Conservation (phyloP, 2,329 filamentous ascomycete genomes). For the Diaporthe vaccinii region DNA sequence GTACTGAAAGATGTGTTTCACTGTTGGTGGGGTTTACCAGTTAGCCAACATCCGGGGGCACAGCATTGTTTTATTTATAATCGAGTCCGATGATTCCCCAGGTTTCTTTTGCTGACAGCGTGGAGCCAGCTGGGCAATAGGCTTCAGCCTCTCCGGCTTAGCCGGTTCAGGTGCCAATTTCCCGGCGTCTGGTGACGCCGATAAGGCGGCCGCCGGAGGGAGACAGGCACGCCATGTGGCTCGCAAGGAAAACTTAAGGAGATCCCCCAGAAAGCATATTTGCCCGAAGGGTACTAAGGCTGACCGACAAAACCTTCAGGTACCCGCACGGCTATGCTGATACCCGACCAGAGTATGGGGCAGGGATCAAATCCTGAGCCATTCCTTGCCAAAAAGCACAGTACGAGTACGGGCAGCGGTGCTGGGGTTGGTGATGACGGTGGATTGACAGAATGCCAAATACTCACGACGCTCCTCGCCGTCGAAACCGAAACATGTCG, state of each 20-base stretch:
- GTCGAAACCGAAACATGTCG: conserved; percentile 36
- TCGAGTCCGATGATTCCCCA: background rate
- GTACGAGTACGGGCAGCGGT: conserved; percentile 3
- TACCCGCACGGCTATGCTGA: conserved; percentile 41
- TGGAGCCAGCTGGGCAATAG: conserved; percentile 38
- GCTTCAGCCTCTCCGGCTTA: conserved; percentile 39
- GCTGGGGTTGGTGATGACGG: background rate
- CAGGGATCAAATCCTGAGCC: conserved; percentile 36
- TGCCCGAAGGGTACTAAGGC: conserved; percentile 35
- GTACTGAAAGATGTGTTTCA: conserved; percentile 71
- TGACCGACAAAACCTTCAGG: conserved; percentile 35
- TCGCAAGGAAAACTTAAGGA: conserved; percentile 31
- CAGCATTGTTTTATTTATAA: conserved; percentile 36
- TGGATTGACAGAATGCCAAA: background rate
- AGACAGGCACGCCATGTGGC: conserved; percentile 39
- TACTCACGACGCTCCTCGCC: conserved; percentile 38
- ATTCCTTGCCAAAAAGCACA: conserved; percentile 23
- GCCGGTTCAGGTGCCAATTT: conserved; percentile 39
- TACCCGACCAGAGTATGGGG: conserved; percentile 22
- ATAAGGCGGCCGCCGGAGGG: conserved; percentile 8
- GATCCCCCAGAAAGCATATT: conserved; percentile 33
- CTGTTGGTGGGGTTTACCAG: conserved; percentile 52
- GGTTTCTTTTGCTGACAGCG: conserved; percentile 24
- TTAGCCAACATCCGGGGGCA: conserved; percentile 33
- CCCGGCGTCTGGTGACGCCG: conserved; percentile 34